Conservation (phyloP, 148 eudicot genomes). For the Persicaria tinctoria region DNA sequence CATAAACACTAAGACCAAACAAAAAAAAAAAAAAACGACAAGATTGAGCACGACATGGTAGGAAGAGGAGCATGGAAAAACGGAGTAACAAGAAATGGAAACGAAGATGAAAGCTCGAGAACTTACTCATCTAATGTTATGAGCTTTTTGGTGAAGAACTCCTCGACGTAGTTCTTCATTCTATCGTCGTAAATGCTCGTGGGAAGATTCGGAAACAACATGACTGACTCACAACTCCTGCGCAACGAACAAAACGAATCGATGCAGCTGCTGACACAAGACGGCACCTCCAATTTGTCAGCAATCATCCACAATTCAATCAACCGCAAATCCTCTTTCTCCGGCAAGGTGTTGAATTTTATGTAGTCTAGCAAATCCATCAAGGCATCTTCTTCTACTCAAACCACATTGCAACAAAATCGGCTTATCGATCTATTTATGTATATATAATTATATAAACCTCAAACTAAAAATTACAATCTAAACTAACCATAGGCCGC, state of each 20-base stretch:
- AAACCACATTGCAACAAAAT: slow-evolving; percentile 10
- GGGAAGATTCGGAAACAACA: slow-evolving; percentile 69
- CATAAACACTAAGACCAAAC: no score
- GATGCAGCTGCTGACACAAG: slow-evolving; percentile 76
- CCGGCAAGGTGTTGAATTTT: slow-evolving; percentile 45
- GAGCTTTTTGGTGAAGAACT: slow-evolving; percentile 52
- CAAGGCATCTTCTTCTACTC: slow-evolving; percentile 77
- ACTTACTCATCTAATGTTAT: slow-evolving; percentile 61
- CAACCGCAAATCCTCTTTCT: slow-evolving; percentile 32
- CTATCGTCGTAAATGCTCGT: slow-evolving; percentile 52
- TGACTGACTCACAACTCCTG: slow-evolving; percentile 69
- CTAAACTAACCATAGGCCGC: slow-evolving; percentile 28
- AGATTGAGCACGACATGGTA: no score
- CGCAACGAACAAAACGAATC: slow-evolving; percentile 37
- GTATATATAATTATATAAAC: neutral
- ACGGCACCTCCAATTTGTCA: slow-evolving; percentile 69
- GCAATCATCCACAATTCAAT: slow-evolving; percentile 85
- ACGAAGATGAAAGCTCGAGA: neutral
- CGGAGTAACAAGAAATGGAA: no score
- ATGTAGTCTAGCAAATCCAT: slow-evolving; percentile 80
- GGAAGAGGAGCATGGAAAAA: no score
- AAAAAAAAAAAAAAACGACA: no score
- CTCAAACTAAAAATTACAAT: neutral
- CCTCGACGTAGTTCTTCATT: slow-evolving; percentile 55
- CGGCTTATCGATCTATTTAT: neutral